Percentiles rank a stretch among this genome's conserved stretches.
Evolutionary conservation across 345 rosid genomes (phyloP).

Genomic region (Cardamine occulta): DNA sequence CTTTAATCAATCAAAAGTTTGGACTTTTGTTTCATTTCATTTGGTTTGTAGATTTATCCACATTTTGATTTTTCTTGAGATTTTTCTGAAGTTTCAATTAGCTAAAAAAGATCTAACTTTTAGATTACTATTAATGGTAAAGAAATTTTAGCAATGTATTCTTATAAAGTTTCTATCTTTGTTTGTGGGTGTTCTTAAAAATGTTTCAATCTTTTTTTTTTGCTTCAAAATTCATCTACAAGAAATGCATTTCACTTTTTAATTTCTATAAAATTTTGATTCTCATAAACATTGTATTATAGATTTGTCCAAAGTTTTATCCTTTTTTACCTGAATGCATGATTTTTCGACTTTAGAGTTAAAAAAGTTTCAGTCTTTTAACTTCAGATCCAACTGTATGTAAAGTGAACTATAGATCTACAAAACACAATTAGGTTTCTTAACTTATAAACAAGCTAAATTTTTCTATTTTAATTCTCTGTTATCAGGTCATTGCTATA

Average conservation of each 20-base stretch:
- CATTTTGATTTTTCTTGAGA: constrained; percentile 9
- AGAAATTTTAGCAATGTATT: neutral
- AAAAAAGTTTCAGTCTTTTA: constrained; percentile 48
- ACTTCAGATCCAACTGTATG: constrained; percentile 26
- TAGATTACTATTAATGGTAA: constrained; percentile 10
- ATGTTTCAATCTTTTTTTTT: constrained; percentile 17
- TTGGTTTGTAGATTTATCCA: constrained; percentile 10
- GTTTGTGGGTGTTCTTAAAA: constrained; percentile 32
- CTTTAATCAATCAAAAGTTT: neutral
- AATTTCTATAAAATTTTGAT: neutral
- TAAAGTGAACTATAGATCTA: constrained; percentile 51
- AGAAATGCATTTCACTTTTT: constrained; percentile 24
- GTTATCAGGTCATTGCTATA: constrained; percentile 86
- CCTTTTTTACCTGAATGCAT: constrained; percentile 24
- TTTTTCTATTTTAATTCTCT: constrained; percentile 18
- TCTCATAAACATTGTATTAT: neutral
- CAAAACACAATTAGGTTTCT: constrained; percentile 24
- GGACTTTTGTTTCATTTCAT: neutral
- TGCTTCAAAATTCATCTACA: neutral
- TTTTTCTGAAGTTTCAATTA: neutral
- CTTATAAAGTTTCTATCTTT: constrained; percentile 35
- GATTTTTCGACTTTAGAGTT: neutral
- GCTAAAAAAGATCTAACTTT: constrained; percentile 34
- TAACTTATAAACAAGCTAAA: constrained; percentile 19
- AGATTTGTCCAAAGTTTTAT: constrained; percentile 27